Conservation (phyloP, 768 basidiomycete species). For the Boletus subparvulus region DNA sequence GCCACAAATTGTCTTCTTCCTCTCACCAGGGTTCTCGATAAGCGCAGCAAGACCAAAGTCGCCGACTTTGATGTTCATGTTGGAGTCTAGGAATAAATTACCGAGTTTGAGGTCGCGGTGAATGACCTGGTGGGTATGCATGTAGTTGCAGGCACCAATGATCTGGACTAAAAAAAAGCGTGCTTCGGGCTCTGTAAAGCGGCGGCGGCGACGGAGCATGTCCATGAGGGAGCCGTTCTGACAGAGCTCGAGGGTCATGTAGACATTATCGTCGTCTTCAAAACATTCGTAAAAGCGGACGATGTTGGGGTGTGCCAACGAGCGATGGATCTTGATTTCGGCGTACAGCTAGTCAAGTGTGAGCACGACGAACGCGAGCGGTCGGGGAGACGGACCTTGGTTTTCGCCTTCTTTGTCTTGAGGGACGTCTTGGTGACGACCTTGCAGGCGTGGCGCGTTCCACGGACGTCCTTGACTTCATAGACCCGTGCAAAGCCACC, state of each 20-base stretch:
- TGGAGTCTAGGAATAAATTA: conserved; percentile 85
- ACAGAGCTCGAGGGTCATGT: conserved; percentile 95
- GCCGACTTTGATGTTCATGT: conserved; percentile 96
- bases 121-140: conserved; percentile 96
- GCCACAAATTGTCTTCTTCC: conserved; percentile 99
- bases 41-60: conserved; percentile 97
- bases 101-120: conserved; percentile 97
- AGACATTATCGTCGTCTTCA: conserved; percentile 93
- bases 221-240: conserved; percentile 88
- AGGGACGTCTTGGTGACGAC: conserved; percentile 91
- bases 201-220: conserved; percentile 80
- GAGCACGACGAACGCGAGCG: not conserved
- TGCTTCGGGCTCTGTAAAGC: conserved; percentile 89
- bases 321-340: conserved; percentile 97
- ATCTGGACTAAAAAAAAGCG: conserved; percentile 93
- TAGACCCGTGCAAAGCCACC: conserved; percentile 98
- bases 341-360: conserved; percentile 74
- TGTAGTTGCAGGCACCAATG: conserved; percentile 94
- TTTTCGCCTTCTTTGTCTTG: conserved; percentile 95
- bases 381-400: conserved; percentile 58
- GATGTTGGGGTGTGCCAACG: conserved; percentile 89
- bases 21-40: conserved; percentile 92
- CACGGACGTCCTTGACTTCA: conserved; percentile 76
- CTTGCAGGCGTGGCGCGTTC: conserved; percentile 79
- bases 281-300: conserved; percentile 92